Percentiles rank a stretch among this genome's conserved stretches.
Evolutionary conservation across 495 filamentous ascomycete genomes (phyloP).

Genomic region (Xylaria longipes): DNA sequence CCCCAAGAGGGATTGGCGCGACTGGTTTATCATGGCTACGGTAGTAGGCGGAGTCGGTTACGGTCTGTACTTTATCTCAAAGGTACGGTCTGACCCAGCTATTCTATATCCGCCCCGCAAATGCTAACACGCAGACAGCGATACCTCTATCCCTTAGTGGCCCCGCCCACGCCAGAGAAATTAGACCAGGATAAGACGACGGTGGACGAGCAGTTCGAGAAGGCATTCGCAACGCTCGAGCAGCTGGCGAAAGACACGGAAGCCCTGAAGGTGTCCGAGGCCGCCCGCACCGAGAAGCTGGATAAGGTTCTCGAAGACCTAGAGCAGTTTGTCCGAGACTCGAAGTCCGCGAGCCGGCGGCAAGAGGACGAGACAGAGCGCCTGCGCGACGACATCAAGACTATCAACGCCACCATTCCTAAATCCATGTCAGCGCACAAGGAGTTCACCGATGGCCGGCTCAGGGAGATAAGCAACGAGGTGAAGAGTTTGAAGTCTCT

Average conservation of each 20-base stretch:
- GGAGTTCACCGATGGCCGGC: constrained; percentile 75
- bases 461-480: constrained; percentile 86
- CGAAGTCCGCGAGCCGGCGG: constrained; percentile 77
- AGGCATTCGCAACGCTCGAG: constrained; percentile 88
- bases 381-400: constrained; percentile 84
- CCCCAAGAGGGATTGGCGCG: constrained; percentile 91
- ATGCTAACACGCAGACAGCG: constrained; percentile 61
- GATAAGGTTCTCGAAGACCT: constrained; percentile 84
- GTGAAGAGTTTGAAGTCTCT: constrained; percentile 91
- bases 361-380: constrained; percentile 85
- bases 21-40: constrained; percentile 98
- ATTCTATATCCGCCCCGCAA: not conserved
- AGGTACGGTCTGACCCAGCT: constrained; percentile 55
- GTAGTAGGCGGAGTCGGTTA: constrained; percentile 86
- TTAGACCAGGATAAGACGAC: constrained; percentile 89
- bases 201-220: constrained; percentile 90
- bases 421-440: constrained; percentile 87
- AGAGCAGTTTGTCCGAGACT: constrained; percentile 77
- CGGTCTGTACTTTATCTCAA: constrained; percentile 84
- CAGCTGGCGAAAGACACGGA: constrained; percentile 90
- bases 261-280: constrained; percentile 82
- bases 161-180: constrained; percentile 90
- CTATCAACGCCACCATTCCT: constrained; percentile 82
- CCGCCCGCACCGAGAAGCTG: constrained; percentile 80
- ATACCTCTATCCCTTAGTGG: constrained; percentile 88